Conservation (phyloP, 768 basidiomycete species). For the Calocybe cyanea region DNA sequence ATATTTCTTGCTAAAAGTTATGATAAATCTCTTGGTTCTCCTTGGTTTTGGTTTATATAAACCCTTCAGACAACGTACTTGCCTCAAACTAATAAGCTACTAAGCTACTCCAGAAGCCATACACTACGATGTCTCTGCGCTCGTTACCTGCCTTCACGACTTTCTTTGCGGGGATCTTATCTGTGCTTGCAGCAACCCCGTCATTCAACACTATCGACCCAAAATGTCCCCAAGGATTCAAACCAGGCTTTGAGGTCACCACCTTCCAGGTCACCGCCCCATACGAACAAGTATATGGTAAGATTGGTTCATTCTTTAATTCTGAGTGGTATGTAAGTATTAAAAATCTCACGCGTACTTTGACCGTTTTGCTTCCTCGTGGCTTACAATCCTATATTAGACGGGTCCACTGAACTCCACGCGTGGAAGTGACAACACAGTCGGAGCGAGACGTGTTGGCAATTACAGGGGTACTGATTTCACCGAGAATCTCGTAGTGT, state of each 20-base stretch:
- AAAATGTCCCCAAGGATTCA: background rate
- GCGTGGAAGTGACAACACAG: slow-evolving; percentile 8
- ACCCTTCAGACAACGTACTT: too few relatives aligned
- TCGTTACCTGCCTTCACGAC: too few relatives aligned
- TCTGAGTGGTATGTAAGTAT: slow-evolving; percentile 12
- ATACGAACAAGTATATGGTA: background rate
- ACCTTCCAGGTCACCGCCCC: slow-evolving; percentile 6
- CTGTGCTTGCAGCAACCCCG: background rate
- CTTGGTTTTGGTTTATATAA: too few relatives aligned
- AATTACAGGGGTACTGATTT: background rate
- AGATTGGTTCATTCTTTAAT: slow-evolving; percentile 8
- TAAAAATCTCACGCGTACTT: too few relatives aligned
- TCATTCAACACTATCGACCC: background rate
- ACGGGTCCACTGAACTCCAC: slow-evolving; percentile 5
- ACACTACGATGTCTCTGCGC: too few relatives aligned
- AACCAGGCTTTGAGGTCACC: slow-evolving; percentile 6
- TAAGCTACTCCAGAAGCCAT: too few relatives aligned
- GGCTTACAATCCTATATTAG: too few relatives aligned
- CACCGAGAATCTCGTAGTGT: slow-evolving; percentile 7
- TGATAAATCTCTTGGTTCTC: too few relatives aligned
- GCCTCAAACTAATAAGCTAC: too few relatives aligned
- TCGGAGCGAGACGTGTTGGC: slow-evolving; percentile 8
- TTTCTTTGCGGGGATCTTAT: background rate
- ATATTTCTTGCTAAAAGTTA: too few relatives aligned
- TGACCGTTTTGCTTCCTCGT: too few relatives aligned